These are phyloP conservation scores for Melampsora larici-populina DNA, from an alignment of 1,284 basidiomycete species.

Conservation along the genomic window DNA sequence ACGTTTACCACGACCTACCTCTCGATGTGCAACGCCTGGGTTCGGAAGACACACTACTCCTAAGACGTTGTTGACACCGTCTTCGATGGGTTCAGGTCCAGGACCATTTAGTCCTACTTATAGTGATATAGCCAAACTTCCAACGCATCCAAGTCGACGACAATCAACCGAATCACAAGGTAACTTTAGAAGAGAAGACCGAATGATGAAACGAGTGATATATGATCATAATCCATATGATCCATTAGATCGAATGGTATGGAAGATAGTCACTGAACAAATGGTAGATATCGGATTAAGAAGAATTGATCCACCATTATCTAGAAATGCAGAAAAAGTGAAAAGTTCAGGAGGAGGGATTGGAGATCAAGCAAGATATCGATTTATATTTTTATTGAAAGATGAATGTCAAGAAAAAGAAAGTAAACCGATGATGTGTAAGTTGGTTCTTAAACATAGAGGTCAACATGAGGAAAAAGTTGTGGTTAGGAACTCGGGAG, in stretches of 20 bases:
- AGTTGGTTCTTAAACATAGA: constrained; percentile 3
- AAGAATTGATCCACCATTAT: constrained; percentile 21
- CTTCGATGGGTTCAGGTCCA: background rate
- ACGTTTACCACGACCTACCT: background rate
- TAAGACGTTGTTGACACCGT: background rate
- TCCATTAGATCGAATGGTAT: constrained; percentile 18
- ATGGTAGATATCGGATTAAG: background rate
- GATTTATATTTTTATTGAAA: background rate
- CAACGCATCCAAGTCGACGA: background rate
- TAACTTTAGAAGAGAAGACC: background rate
- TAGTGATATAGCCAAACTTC: constrained; percentile 15
- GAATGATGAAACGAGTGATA: background rate
- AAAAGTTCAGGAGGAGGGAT: constrained; percentile 8
- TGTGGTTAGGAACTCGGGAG: background rate
- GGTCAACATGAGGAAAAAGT: background rate
- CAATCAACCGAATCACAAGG: background rate
- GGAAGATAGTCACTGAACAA: background rate
- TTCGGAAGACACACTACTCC: background rate
- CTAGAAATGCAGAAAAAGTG: constrained; percentile 18
- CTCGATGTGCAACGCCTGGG: background rate
- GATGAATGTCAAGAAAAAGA: background rate
- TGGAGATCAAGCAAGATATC: constrained; percentile 35
- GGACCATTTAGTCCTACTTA: constrained; percentile 5
- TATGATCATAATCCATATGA: constrained; percentile 22
- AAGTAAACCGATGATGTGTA: constrained; percentile 29